These are phyloP conservation scores for Lathyrus aphaca DNA, from an alignment of 306 rosid species.

Conservation along the genomic window DNA sequence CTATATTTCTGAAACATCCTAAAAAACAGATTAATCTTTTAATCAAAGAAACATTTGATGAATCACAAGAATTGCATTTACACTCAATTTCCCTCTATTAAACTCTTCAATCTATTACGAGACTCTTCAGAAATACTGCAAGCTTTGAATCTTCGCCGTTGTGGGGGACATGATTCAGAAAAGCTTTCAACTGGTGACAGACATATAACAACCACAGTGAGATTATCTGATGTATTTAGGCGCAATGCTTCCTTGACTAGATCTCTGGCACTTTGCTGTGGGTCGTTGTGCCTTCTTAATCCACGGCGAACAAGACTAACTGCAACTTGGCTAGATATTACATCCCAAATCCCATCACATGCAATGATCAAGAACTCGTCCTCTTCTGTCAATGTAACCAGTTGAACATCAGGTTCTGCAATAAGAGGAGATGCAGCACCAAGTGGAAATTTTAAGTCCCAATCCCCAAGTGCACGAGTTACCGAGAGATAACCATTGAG, in stretches of 20 bases:
- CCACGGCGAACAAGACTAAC: slow-evolving; percentile 88
- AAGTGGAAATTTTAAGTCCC: slow-evolving; percentile 70
- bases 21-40: slow-evolving; percentile 47
- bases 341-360: slow-evolving; percentile 97
- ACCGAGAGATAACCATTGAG: slow-evolving; percentile 72
- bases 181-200: slow-evolving; percentile 55
- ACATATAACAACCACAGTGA: slow-evolving; percentile 80
- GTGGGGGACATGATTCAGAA: slow-evolving; percentile 54
- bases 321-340: slow-evolving; percentile 75
- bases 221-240: slow-evolving; percentile 70
- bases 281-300: slow-evolving; percentile 82
- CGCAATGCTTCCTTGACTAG: slow-evolving; percentile 80
- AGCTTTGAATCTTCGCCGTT: slow-evolving; percentile 58
- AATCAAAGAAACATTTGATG: slow-evolving; percentile 34
- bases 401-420: slow-evolving; percentile 83
- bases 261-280: slow-evolving; percentile 76
- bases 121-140: slow-evolving; percentile 65
- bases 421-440: slow-evolving; percentile 81
- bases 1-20: slow-evolving; percentile 60
- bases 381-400: slow-evolving; percentile 60
- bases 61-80: slow-evolving; percentile 39
- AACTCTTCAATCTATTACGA: slow-evolving; percentile 59
- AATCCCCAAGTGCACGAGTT: slow-evolving; percentile 89
- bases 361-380: slow-evolving; percentile 88
- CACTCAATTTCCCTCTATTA: slow-evolving; percentile 64